Percentiles rank a stretch among this genome's conserved stretches.
phyloP scores from a whole-genome alignment of 192 early-diverging fungal species.

The Backusella parvicylindrica region DNA sequence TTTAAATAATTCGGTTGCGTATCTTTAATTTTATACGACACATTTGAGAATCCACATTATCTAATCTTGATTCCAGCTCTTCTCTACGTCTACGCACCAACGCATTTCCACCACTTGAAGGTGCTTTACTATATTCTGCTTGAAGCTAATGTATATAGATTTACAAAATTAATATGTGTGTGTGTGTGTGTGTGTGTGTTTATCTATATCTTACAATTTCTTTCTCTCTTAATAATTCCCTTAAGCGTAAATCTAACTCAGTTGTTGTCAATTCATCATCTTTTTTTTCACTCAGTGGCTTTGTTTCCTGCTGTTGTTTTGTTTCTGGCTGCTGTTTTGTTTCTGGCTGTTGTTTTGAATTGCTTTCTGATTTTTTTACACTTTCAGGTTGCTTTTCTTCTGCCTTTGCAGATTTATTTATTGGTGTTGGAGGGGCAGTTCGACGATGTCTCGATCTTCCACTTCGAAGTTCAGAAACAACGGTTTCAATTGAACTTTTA shows the following conservation, averaged over 20 bases:
- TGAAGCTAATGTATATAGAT: constrained; percentile 30
- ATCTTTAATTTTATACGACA: constrained; percentile 43
- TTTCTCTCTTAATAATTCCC: constrained; percentile 22
- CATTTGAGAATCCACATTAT: constrained; percentile 40
- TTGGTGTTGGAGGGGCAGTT: background rate
- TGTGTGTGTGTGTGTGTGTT: background rate
- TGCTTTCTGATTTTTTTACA: background rate
- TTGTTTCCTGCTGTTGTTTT: background rate
- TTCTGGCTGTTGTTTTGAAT: background rate
- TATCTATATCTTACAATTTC: constrained; percentile 10
- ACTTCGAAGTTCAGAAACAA: constrained; percentile 5
- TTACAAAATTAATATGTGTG: background rate
- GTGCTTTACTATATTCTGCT: constrained; percentile 47
- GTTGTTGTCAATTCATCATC: background rate
- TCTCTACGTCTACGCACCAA: constrained; percentile 39
- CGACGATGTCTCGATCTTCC: background rate
- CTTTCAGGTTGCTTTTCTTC: background rate
- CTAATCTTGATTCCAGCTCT: constrained; percentile 45
- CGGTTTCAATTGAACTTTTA: constrained; percentile 1
- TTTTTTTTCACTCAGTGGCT: background rate
- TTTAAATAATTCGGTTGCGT: constrained; percentile 22
- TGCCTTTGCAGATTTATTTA: background rate
- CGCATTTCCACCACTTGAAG: constrained; percentile 45
- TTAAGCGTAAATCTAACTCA: constrained; percentile 13
- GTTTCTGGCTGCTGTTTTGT: background rate